Evolutionary conservation across 129 eudicot genomes (phyloP).

Genomic region (Chrysanthemum seticuspe): DNA sequence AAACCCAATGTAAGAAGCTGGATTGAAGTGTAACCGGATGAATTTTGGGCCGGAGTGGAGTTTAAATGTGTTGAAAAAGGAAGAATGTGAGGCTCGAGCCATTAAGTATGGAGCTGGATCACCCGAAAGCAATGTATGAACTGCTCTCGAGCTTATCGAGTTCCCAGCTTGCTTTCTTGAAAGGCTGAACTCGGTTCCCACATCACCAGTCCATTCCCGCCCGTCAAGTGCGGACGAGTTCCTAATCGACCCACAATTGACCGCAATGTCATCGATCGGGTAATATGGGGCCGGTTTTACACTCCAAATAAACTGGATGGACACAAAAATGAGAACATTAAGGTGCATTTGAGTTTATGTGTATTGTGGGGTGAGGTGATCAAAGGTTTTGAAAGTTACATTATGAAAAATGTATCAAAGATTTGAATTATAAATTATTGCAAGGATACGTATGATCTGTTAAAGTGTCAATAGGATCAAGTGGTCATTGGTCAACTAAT

Average conservation of each 20-base stretch:
- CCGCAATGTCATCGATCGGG: constrained; percentile 39
- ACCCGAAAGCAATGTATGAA: constrained; percentile 34
- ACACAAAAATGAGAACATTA: constrained; percentile 22
- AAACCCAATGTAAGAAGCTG: constrained; percentile 43
- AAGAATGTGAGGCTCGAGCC: constrained; percentile 36
- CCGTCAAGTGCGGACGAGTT: constrained; percentile 41
- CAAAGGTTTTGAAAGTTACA: constrained; percentile 14
- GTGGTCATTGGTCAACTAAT: constrained; percentile 20
- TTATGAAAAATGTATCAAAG: constrained; percentile 8
- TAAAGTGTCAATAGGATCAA: constrained; percentile 14
- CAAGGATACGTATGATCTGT: constrained; percentile 12
- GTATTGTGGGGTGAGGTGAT: constrained; percentile 12
- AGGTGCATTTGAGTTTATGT: constrained; percentile 23
- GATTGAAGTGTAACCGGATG: constrained; percentile 53
- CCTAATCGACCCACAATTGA: constrained; percentile 44
- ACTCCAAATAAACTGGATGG: constrained; percentile 16
- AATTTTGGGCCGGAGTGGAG: constrained; percentile 47
- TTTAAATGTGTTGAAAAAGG: constrained; percentile 37
- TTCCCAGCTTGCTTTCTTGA: constrained; percentile 32
- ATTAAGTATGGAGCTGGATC: constrained; percentile 45
- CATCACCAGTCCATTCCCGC: constrained; percentile 41
- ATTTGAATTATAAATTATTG: constrained; percentile 19
- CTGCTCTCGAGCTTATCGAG: constrained; percentile 35
- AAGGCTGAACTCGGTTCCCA: constrained; percentile 25
- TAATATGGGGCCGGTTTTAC: constrained; percentile 37